Evolutionary conservation across 148 eudicot species (phyloP), one percentile per base, ranked within the genome.

Genomic region (Chenopodium formosanum): DNA sequence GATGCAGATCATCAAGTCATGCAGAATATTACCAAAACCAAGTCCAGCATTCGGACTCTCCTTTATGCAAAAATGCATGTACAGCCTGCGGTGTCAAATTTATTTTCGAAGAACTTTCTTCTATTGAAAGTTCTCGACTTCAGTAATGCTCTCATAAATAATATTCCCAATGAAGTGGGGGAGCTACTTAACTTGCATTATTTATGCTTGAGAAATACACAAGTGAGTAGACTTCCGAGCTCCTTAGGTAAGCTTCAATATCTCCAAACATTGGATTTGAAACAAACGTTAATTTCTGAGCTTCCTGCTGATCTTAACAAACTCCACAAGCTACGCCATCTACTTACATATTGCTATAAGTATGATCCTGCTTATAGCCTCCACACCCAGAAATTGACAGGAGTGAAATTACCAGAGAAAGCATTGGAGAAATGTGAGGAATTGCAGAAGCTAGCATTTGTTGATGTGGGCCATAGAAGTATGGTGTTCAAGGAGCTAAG

Each of bases 181-280:
- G 48, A 65, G 16, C 74, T 85, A 37, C 78, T 34, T 4, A 76
- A 74, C 20, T 70, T 85, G 60, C 79, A 48, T 7, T 85, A 85
- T 44, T 31, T 85, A 40, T 62, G 85, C 70, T 4, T 85, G 47
- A 82, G 83, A 48, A 69, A 77, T 46, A 82, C 85, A 6, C 50
- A 62, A 23, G 80, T 85, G n/a, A 23, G 31, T 14, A 20, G 10
- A 9, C 78, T 85, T 75, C 85, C 87, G 0, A 60, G 50, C 29
- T 79, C 85, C 22, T 52, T 82, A 44, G 80, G 82, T 27, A 79
- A 82, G 62, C 82, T 85, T 31, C 71, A 64, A 37, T 31, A 70
- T 64, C 87, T 85, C 22, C 82, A 46, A 52, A 82, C 85, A 75
- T 50, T 85, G 74, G 85, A 85, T 82, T 27, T 85, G 80, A 85